Evolutionary conservation across 1,284 basidiomycete species (phyloP).

Genomic region (Ustilago sp.): DNA sequence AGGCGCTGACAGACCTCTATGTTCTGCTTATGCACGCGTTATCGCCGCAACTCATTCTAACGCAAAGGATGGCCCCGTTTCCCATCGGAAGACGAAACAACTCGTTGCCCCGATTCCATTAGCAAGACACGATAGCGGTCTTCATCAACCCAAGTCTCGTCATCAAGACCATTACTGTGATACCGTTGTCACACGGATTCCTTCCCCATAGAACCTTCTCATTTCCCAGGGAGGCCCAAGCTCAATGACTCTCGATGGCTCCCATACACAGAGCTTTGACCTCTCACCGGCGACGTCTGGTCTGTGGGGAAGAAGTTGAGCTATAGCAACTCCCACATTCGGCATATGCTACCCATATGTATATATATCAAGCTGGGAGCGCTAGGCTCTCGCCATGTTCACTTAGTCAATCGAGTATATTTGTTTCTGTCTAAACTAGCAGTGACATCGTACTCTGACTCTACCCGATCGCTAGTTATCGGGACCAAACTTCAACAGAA

Average conservation of each 20-base stretch:
- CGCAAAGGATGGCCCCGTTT: background rate
- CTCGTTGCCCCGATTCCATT: background rate
- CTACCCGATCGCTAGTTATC: too few species aligned
- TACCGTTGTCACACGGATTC: too few species aligned
- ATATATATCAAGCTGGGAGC: too few species aligned
- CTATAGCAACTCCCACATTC: too few species aligned
- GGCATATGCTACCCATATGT: too few species aligned
- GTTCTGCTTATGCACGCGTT: background rate
- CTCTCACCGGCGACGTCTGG: background rate
- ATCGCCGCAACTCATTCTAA: background rate
- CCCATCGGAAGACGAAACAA: background rate
- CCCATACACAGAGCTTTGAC: background rate
- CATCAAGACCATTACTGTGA: too few species aligned
- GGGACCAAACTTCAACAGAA: too few species aligned
- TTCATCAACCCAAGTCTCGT: background rate
- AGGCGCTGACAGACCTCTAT: background rate
- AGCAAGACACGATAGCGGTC: background rate
- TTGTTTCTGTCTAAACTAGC: too few species aligned
- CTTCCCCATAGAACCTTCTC: background rate
- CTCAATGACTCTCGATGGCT: background rate
- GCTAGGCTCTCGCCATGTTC: too few species aligned
- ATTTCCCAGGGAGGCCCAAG: background rate
- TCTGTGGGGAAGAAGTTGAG: background rate
- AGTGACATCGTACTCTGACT: too few species aligned
- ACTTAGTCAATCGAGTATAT: too few species aligned